Percentiles rank a stretch among this genome's conserved stretches.
phyloP scores from a whole-genome alignment of 2,329 filamentous ascomycete species.

The Ascochyta lentis region DNA sequence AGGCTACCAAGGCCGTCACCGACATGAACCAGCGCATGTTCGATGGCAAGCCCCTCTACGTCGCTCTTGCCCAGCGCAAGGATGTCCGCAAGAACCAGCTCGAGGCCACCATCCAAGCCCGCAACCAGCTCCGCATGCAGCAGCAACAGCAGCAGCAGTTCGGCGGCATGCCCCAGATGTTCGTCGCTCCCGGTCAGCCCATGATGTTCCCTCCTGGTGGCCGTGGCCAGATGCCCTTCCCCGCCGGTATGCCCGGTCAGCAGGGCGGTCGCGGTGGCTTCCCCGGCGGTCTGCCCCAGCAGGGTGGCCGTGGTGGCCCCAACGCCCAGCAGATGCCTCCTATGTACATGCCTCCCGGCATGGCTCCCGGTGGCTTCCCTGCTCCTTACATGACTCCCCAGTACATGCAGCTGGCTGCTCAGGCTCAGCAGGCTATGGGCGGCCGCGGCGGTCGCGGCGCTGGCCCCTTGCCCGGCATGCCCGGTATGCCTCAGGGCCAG shows the following conservation, averaged over 20 bases:
- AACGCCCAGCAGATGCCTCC: conserved; percentile 80
- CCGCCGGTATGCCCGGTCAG: conserved; percentile 68
- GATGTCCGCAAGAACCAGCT: conserved; percentile 99
- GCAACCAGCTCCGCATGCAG: conserved; percentile 98
- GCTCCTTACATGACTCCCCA: conserved; percentile 79
- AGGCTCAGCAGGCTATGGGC: conserved; percentile 63
- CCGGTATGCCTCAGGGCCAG: conserved; percentile 73
- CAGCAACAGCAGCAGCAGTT: conserved; percentile 78
- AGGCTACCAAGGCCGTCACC: conserved; percentile 97
- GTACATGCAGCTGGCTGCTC: conserved; percentile 80
- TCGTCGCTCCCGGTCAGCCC: conserved; percentile 85
- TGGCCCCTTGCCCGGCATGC: conserved; percentile 66
- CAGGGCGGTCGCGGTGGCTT: conserved; percentile 88
- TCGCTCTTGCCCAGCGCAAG: conserved; percentile 98
- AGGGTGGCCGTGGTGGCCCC: conserved; percentile 86
- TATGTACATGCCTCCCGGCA: conserved; percentile 76
- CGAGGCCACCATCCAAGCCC: conserved; percentile 98
- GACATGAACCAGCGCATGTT: conserved; percentile 99
- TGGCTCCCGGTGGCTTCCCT: conserved; percentile 71
- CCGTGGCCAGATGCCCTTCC: conserved; percentile 68
- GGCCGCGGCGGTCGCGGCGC: conserved; percentile 68
- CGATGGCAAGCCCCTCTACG: conserved; percentile 94
- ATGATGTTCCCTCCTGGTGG: conserved; percentile 63
- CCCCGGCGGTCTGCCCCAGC: conserved; percentile 78
- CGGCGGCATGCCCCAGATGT: conserved; percentile 71